phyloP scores from a whole-genome alignment of 495 filamentous ascomycete species.

The Cercophora samala region DNA sequence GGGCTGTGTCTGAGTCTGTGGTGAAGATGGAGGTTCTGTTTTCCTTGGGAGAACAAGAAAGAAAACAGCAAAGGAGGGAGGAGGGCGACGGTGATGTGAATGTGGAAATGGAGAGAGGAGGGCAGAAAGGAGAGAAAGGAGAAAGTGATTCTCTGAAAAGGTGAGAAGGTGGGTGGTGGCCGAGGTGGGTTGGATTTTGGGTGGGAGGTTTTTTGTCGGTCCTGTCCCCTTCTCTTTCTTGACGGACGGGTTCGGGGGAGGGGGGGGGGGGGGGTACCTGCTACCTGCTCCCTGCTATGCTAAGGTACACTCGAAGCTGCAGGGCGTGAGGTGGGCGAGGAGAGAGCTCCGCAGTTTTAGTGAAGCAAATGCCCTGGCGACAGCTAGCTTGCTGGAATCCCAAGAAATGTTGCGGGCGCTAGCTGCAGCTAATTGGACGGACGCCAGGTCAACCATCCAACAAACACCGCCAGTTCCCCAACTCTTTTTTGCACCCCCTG shows the following conservation, averaged over 20 bases:
- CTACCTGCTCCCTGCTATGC: no score
- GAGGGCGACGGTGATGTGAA: constrained; percentile 2
- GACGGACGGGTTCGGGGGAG: constrained; percentile 11
- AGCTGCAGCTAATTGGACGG: constrained; percentile 35
- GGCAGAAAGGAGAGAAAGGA: constrained; percentile 13
- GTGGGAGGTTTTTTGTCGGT: constrained; percentile 27
- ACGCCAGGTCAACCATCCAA: constrained; percentile 35
- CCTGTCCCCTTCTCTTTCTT: not conserved
- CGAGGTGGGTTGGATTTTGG: constrained; percentile 21
- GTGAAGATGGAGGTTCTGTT: not conserved
- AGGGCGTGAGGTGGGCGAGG: not conserved
- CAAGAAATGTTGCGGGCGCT: constrained; percentile 26
- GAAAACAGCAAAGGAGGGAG: not conserved
- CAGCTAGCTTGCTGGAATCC: constrained; percentile 20
- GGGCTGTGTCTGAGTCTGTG: constrained; percentile 14
- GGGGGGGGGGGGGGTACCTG: constrained; percentile 15
- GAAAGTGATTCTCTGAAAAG: constrained; percentile 12
- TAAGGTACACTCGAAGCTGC: constrained; percentile 8
- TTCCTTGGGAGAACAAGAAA: constrained; percentile 9
- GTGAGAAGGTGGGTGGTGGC: constrained; percentile 14
- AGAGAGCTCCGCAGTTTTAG: constrained; percentile 27
- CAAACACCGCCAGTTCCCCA: constrained; percentile 33
- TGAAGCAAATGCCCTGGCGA: constrained; percentile 7
- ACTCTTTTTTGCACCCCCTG: constrained; percentile 34
- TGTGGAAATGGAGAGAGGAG: constrained; percentile 4